Evolutionary conservation across 2,329 filamentous ascomycete species (phyloP).

Genomic region (Neoscytalidium dimidiatum): DNA sequence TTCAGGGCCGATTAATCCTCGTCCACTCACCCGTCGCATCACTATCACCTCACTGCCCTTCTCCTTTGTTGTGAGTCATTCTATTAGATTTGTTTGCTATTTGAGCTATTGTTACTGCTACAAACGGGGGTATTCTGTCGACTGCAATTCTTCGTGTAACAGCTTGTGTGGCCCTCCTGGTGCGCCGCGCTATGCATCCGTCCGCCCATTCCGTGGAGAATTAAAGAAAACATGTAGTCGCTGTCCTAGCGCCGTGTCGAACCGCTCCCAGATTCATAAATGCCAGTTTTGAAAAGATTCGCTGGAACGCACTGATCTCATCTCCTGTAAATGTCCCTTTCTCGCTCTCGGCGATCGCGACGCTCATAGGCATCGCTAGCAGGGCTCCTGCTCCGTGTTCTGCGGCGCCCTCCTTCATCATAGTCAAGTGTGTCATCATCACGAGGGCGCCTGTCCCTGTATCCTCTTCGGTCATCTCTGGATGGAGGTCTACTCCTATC

Average conservation of each 20-base stretch:
- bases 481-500: constrained; percentile 31
- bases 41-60: background rate
- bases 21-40: background rate
- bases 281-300: background rate
- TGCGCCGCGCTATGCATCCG: constrained; percentile 19
- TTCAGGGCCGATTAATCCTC: background rate
- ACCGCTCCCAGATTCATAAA: background rate
- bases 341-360: constrained; percentile 23
- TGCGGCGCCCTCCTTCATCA: constrained; percentile 30
- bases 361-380: constrained; percentile 29
- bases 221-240: background rate
- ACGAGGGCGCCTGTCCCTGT: constrained; percentile 25
- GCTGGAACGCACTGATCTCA: background rate
- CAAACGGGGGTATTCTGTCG: constrained; percentile 1
- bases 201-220: constrained; percentile 3
- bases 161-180: background rate
- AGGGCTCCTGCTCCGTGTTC: constrained; percentile 37
- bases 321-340: constrained; percentile 17
- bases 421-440: constrained; percentile 26
- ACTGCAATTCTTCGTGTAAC: background rate
- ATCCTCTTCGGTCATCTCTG: constrained; percentile 35
- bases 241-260: background rate
- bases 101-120: background rate
- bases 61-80: background rate
- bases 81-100: background rate